phyloP scores from a whole-genome alignment of 2,329 filamentous ascomycete species.

The Neurospora sp. region DNA sequence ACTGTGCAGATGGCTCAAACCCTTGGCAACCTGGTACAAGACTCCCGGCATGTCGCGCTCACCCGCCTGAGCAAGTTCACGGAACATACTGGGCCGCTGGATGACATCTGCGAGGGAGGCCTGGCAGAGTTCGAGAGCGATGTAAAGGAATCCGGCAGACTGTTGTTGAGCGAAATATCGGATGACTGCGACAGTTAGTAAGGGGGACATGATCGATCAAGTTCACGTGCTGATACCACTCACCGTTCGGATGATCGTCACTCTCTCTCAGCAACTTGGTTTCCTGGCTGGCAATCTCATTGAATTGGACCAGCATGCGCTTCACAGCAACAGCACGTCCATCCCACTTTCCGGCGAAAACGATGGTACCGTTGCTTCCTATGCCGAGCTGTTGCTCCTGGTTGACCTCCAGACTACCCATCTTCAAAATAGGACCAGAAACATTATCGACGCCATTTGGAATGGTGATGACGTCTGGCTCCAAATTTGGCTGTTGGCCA shows the following conservation, averaged over 20 bases:
- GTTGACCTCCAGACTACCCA: constrained; percentile 55
- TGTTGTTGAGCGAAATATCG: constrained; percentile 91
- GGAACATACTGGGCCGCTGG: constrained; percentile 59
- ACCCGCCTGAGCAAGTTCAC: constrained; percentile 60
- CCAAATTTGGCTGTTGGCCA: constrained; percentile 39
- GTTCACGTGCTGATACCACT: constrained; percentile 8
- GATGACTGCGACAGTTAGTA: constrained; percentile 51
- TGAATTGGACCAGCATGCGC: constrained; percentile 92
- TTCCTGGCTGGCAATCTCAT: constrained; percentile 89
- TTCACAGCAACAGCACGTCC: constrained; percentile 91
- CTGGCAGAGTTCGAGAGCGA: constrained; percentile 87
- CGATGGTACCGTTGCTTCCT: constrained; percentile 93
- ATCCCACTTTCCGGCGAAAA: constrained; percentile 91
- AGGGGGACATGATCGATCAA: background rate
- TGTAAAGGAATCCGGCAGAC: constrained; percentile 86
- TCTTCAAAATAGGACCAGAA: constrained; percentile 47
- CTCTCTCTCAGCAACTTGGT: constrained; percentile 84
- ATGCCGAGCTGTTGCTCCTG: constrained; percentile 56
- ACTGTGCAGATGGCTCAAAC: constrained; percentile 79
- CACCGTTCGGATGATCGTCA: constrained; percentile 84
- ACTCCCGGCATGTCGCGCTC: constrained; percentile 69
- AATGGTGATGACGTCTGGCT: constrained; percentile 52
- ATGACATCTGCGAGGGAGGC: constrained; percentile 89
- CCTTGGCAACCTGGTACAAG: constrained; percentile 80
- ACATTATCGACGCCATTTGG: constrained; percentile 49